phyloP scores from a whole-genome alignment of 2,329 filamentous ascomycete genomes.

The Penicillium glabrum region DNA sequence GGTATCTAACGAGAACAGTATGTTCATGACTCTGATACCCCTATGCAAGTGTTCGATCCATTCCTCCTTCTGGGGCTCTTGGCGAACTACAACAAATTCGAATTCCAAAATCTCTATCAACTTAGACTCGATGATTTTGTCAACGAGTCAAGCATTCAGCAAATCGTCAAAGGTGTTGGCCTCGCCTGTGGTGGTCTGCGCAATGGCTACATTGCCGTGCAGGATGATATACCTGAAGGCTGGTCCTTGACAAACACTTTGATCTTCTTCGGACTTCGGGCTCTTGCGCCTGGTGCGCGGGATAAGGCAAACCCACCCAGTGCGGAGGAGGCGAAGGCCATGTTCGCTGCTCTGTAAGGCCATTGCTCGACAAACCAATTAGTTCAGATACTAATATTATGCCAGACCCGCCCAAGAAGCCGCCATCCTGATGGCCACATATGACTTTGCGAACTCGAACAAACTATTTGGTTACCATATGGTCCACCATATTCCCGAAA shows the following conservation, averaged over 20 bases:
- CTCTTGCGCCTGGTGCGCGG: conserved; percentile 68
- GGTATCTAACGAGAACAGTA: conserved; percentile 54
- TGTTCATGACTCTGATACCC: conserved; percentile 73
- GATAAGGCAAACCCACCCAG: conserved; percentile 62
- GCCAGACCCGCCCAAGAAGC: conserved; percentile 74
- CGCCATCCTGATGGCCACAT: conserved; percentile 77
- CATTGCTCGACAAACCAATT: neutral
- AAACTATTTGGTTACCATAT: conserved; percentile 91
- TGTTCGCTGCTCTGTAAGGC: conserved; percentile 72
- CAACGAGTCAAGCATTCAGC: conserved; percentile 82
- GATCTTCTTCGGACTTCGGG: conserved; percentile 79
- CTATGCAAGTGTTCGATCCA: conserved; percentile 65
- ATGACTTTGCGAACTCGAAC: conserved; percentile 92
- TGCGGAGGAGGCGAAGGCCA: conserved; percentile 75
- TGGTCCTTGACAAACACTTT: conserved; percentile 83
- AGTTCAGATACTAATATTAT: conserved; percentile 22
- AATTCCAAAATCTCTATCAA: conserved; percentile 95
- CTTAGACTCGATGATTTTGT: conserved; percentile 91
- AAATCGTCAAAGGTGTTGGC: conserved; percentile 76
- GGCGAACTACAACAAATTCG: conserved; percentile 99
- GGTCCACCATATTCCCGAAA: conserved; percentile 62
- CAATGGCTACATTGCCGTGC: conserved; percentile 76
- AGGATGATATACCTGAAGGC: conserved; percentile 85
- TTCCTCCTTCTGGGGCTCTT: conserved; percentile 83
- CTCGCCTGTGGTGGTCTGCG: conserved; percentile 67